Conservation (phyloP, 768 basidiomycete genomes). For the Lentinula sp. region DNA sequence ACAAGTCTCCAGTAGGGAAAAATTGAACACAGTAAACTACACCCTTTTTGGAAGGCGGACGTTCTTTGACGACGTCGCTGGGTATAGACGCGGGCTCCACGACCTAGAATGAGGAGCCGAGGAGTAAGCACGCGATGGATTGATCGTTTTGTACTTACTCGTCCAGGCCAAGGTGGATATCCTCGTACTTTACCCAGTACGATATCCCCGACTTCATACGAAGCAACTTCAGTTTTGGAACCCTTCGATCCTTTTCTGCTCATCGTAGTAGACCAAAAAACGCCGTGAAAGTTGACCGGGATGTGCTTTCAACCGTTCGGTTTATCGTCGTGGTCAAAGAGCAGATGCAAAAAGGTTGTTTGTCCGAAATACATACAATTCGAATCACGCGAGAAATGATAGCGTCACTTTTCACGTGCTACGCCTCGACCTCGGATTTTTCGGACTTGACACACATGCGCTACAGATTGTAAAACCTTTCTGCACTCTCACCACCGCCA, state of each 20-base stretch:
- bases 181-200: conserved; percentile 93
- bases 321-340: background rate
- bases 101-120: conserved; percentile 44
- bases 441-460: too few relatives aligned
- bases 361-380: background rate
- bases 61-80: conserved; percentile 55
- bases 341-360: conserved; percentile 3
- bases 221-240: conserved; percentile 29
- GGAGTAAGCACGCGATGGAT: background rate
- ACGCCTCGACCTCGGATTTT: too few relatives aligned
- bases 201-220: conserved; percentile 72
- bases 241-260: conserved; percentile 49
- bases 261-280: conserved; percentile 17
- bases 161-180: conserved; percentile 92
- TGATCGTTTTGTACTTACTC: conserved; percentile 49
- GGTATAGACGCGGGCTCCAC: conserved; percentile 70
- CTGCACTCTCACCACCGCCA: too few relatives aligned
- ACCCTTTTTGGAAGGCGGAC: conserved; percentile 68
- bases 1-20: conserved; percentile 96
- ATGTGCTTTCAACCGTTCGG: background rate
- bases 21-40: conserved; percentile 69
- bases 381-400: background rate
- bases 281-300: too few relatives aligned
- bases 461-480: too few relatives aligned
- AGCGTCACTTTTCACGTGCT: background rate